These are phyloP conservation scores for Penicillium sp. DNA, from an alignment of 2,329 filamentous ascomycete species.

Conservation along the genomic window DNA sequence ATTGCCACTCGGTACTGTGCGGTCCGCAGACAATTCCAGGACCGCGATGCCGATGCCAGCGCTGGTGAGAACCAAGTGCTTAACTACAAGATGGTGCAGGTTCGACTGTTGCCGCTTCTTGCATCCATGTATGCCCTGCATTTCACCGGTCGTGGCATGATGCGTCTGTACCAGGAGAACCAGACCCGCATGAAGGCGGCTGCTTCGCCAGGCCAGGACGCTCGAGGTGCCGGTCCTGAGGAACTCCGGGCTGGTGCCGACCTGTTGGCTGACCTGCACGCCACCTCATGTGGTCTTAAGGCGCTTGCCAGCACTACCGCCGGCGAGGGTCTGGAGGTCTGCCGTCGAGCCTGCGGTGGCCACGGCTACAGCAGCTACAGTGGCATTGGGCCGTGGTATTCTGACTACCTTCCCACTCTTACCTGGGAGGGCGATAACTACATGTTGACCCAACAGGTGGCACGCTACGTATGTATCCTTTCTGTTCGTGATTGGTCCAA, in stretches of 20 bases:
- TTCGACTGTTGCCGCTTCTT: slow-evolving; percentile 67
- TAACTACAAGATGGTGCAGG: slow-evolving; percentile 79
- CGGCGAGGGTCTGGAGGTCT: slow-evolving; percentile 71
- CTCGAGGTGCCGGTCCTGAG: slow-evolving; percentile 63
- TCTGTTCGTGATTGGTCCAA: background rate
- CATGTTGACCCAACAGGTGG: slow-evolving; percentile 78
- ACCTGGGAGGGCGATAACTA: slow-evolving; percentile 81
- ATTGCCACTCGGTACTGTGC: slow-evolving; percentile 73
- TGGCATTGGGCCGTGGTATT: slow-evolving; percentile 72
- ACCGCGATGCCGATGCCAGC: slow-evolving; percentile 61
- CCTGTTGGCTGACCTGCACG: slow-evolving; percentile 69
- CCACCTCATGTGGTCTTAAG: slow-evolving; percentile 73
- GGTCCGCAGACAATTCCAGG: slow-evolving; percentile 74
- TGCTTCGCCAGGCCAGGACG: slow-evolving; percentile 44
- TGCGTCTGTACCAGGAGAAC: slow-evolving; percentile 68
- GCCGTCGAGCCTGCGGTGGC: slow-evolving; percentile 71
- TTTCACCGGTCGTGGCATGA: slow-evolving; percentile 75
- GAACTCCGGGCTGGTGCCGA: slow-evolving; percentile 65
- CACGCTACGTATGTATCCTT: slow-evolving; percentile 57
- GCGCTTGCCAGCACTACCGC: slow-evolving; percentile 69
- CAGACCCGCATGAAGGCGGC: slow-evolving; percentile 62
- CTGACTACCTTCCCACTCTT: slow-evolving; percentile 68
- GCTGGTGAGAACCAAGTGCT: slow-evolving; percentile 70
- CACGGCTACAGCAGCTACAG: slow-evolving; percentile 73
- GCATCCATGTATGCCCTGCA: slow-evolving; percentile 74